Evolutionary conservation across 129 eudicot species (phyloP), one percentile per base, ranked within the genome.

Genomic region (Artemisia tridentata): DNA sequence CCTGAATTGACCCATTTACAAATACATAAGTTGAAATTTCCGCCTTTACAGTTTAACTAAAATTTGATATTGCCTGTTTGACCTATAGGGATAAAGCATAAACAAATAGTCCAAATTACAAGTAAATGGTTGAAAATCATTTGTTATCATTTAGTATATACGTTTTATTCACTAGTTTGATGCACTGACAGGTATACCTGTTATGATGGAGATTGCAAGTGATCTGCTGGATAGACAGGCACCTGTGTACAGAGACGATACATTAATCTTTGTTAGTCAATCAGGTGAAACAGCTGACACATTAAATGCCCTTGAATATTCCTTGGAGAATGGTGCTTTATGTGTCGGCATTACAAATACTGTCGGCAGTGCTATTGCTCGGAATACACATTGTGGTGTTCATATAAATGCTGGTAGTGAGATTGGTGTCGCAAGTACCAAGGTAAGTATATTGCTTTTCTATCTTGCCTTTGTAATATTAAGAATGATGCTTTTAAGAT

Each of bases 281-380:
- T 93, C 99, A 0, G 99, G 99, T 71, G 99, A 93, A 87, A 93
- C 99, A 61, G 99, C 99, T 0, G 99, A 93, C 69, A 89, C 99
- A 10, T 68, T 93, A 65, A 88, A 83, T 64, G 99, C 99, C 69
- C 82, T 93, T n/a, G 90, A 93, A 48, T 93, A 93, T 85, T 90
- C 97, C 43, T 77, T 90, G 59, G 91, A 82, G 67, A 93, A 93
- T 82, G 99, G 97, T 75, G 99, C 99, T 29, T 72, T 93, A 73
- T 93, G 99, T 84, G 97, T 93, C 49, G 99, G 99, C 62, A 87
- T 93, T 61, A 93, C 99, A n/a, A 93, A 93, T 72, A 93, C 97
- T 63, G 99, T 93, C 55, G 97, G 99, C 34, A 93, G 99, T 82
- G 92, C 99, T 19, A 88, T 93, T 79, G 99, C 96, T 57, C 81